phyloP scores from a whole-genome alignment of 495 filamentous ascomycete genomes.

The Podospora pseudoanserina region DNA sequence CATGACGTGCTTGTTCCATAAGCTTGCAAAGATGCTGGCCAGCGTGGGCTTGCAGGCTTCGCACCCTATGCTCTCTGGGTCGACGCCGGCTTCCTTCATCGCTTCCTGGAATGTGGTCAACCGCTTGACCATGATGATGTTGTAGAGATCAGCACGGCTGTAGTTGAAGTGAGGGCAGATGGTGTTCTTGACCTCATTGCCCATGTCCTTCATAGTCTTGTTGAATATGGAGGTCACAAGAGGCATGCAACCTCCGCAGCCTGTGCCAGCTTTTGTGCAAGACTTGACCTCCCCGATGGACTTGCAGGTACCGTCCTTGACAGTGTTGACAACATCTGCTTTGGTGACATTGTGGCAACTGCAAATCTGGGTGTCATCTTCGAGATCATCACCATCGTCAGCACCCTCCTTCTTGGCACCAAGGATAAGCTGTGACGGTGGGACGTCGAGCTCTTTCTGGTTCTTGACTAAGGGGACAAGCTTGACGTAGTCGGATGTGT shows the following conservation, averaged over 20 bases:
- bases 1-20: constrained; percentile 88
- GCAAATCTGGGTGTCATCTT: constrained; percentile 88
- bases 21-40: constrained; percentile 76
- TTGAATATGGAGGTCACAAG: constrained; percentile 92
- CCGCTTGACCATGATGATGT: constrained; percentile 82
- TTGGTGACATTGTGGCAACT: constrained; percentile 97
- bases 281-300: constrained; percentile 84
- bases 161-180: constrained; percentile 83
- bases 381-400: constrained; percentile 56
- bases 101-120: constrained; percentile 73
- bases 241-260: constrained; percentile 93
- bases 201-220: constrained; percentile 84
- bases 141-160: constrained; percentile 84
- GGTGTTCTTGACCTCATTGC: constrained; percentile 85
- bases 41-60: constrained; percentile 89
- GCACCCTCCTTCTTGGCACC: constrained; percentile 71
- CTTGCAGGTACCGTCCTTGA: constrained; percentile 83
- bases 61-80: constrained; percentile 74
- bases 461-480: constrained; percentile 90
- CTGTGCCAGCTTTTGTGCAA: constrained; percentile 92
- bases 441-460: constrained; percentile 77
- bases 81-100: constrained; percentile 77
- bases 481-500: constrained; percentile 92
- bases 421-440: constrained; percentile 86
- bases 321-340: constrained; percentile 66